Evolutionary conservation across 768 basidiomycete species (phyloP), one percentile per base, ranked within the genome.

Genomic region (Strobilomyces dryophilus): DNA sequence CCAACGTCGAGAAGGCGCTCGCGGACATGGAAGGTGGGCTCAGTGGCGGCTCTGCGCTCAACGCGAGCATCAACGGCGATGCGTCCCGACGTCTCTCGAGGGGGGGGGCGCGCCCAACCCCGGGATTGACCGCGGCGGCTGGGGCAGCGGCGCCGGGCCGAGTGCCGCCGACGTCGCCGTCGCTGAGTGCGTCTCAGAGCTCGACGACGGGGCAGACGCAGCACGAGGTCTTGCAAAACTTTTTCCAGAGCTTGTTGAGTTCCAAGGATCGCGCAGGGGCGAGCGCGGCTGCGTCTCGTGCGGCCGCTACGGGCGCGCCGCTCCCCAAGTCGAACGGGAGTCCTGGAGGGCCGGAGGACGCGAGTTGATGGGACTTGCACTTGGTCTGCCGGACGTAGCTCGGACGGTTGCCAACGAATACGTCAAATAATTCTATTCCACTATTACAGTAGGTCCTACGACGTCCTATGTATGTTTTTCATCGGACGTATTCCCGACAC

Each of bases 1-100:
- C 95, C 2, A 86, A 77, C 51, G 95, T 98, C 35, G 93, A 94
- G 68, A 84, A 84, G 47, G 93, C 90, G 1, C 78, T 97, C 52
- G 80, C 79, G 20, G 92, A 94, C 52, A 93, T 97, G 92, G 92
- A 95, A 62, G 78, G 79, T 46, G 80, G 80, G 5, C 64, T 76
- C 43, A 63, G 64, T 0, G 57, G 61, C 1, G 68, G 70, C 20
- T 63, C 69, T 24, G 62, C 65, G 68, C 40, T 69, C 65, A 64
- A 62, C 53, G 56, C 71, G 61, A 68, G 70, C 62, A 57, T 61
- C 2, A 65, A 63, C n/a, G 67, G 71, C 1, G 73, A 75, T 26
- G 69, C 62, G n/a, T 47, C 64, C 40, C 72, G 66, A 36, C 71
- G 55, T 56, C 67, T 74, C 31, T 72, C 67, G 4, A 55, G 69